Evolutionary conservation across 1,284 basidiomycete genomes (phyloP).

Genomic region (Marasmius sp.): DNA sequence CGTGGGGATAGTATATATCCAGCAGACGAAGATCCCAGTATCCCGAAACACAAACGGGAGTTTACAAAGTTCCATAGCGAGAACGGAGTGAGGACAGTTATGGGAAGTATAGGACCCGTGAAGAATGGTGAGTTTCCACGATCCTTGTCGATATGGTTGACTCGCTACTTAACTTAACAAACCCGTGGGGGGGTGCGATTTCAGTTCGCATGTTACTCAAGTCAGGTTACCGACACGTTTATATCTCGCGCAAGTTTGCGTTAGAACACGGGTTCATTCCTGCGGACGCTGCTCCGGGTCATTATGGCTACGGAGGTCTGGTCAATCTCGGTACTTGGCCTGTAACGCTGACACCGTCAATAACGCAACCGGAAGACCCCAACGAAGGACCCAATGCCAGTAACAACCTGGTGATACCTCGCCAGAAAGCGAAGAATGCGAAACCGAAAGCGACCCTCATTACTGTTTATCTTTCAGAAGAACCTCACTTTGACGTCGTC

Average conservation of each 20-base stretch:
- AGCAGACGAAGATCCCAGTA: conserved; percentile 36
- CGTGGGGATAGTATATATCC: conserved; percentile 29
- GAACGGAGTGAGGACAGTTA: conserved; percentile 92
- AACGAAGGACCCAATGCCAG: background rate
- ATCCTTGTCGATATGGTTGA: conserved; percentile 9
- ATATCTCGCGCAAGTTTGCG: conserved; percentile 94
- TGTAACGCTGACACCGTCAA: conserved; percentile 53
- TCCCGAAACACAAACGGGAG: conserved; percentile 69
- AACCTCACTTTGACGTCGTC: conserved; percentile 95
- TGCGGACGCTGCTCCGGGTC: conserved; percentile 75
- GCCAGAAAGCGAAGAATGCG: conserved; percentile 6
- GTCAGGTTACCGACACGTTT: conserved; percentile 92
- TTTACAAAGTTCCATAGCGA: conserved; percentile 86
- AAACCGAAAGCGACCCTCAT: conserved; percentile 35
- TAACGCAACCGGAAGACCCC: conserved; percentile 24
- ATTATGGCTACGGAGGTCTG: conserved; percentile 84
- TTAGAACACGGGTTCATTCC: conserved; percentile 89
- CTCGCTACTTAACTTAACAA: background rate
- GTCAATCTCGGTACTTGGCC: conserved; percentile 84
- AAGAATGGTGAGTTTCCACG: conserved; percentile 63
- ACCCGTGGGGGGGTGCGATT: background rate
- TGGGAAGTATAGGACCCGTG: conserved; percentile 89
- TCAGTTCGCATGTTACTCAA: conserved; percentile 91
- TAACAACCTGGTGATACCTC: background rate
- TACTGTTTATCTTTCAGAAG: conserved; percentile 84